phyloP scores from a whole-genome alignment of 495 filamentous ascomycete species.

The Penicillium ucsense region DNA sequence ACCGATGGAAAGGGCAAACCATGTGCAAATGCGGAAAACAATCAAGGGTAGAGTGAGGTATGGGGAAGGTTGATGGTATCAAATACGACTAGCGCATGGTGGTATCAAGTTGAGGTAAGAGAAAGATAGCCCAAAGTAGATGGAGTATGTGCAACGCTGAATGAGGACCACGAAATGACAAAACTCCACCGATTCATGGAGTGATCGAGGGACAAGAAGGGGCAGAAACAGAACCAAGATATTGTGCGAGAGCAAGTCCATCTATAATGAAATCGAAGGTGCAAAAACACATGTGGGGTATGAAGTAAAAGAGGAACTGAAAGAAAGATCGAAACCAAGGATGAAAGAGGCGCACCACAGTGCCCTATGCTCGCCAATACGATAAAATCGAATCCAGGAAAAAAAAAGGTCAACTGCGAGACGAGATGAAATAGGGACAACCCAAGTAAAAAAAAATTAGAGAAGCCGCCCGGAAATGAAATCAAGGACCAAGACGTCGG shows the following conservation, averaged over 20 bases:
- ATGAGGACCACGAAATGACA: conserved; percentile 18
- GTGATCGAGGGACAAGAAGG: conserved; percentile 12
- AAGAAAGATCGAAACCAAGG: conserved; percentile 7
- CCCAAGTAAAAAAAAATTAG: conserved; percentile 17
- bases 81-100: conserved; percentile 29
- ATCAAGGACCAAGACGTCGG: no score
- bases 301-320: conserved; percentile 21
- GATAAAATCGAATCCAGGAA: conserved; percentile 10
- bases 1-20: background rate
- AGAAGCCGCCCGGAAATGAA: no score
- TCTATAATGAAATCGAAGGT: conserved; percentile 15
- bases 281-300: conserved; percentile 33
- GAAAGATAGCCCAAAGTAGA: conserved; percentile 3
- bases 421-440: conserved; percentile 8
- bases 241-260: conserved; percentile 32
- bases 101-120: conserved; percentile 22
- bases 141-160: conserved; percentile 20
- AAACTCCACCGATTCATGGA: conserved; percentile 11
- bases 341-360: no score
- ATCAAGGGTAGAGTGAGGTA: conserved; percentile 11
- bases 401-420: conserved; percentile 17
- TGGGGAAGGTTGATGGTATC: conserved; percentile 15
- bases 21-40: conserved; percentile 2
- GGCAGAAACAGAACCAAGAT: conserved; percentile 9
- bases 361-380: conserved; percentile 6